Conservation (phyloP, 768 basidiomycete genomes). For the Boletus barrowsii region DNA sequence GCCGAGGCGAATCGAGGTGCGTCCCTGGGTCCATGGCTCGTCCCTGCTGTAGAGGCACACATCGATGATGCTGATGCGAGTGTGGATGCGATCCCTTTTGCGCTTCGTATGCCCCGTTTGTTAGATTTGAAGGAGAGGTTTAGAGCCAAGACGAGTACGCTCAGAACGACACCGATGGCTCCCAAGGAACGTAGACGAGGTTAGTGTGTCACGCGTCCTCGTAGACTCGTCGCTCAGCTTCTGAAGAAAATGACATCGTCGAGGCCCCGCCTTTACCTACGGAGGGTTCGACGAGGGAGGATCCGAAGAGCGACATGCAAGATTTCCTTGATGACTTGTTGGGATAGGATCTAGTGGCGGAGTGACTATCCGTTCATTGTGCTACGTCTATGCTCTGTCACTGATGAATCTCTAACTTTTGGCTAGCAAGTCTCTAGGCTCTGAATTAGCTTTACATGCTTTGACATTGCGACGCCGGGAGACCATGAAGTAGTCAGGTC, state of each 20-base stretch:
- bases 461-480: neutral
- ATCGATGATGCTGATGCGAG: neutral
- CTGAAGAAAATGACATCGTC: conserved; percentile 31
- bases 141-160: conserved; percentile 49
- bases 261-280: conserved; percentile 57
- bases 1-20: conserved; percentile 77
- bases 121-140: conserved; percentile 61
- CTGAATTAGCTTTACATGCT: neutral
- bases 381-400: neutral
- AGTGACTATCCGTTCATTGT: neutral
- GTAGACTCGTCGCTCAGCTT: neutral
- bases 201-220: conserved; percentile 7
- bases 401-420: neutral
- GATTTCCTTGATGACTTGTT: conserved; percentile 70
- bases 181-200: conserved; percentile 40
- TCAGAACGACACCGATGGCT: conserved; percentile 37
- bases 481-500: too few relatives aligned
- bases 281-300: conserved; percentile 32
- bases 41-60: neutral
- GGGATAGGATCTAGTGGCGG: conserved; percentile 24
- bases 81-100: too few relatives aligned
- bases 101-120: neutral
- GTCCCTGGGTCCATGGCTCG: conserved; percentile 4
- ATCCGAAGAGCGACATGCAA: conserved; percentile 60
- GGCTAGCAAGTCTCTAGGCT: neutral